Evolutionary conservation across 1,284 basidiomycete genomes (phyloP), one percentile per base, ranked within the genome.

Genomic region (Microbotryum saponariae): DNA sequence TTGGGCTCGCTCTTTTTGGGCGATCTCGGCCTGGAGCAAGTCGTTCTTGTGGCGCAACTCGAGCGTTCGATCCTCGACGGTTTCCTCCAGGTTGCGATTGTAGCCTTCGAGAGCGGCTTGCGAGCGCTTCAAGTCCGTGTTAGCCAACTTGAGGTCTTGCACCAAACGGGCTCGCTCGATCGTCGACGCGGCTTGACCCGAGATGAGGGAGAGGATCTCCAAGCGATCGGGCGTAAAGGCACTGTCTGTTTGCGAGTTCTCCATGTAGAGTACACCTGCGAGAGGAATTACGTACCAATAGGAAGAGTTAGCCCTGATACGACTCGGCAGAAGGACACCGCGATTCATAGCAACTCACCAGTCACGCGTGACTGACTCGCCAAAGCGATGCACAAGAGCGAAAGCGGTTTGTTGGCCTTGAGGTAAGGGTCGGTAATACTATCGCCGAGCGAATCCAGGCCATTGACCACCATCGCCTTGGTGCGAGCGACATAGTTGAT

Each of bases 191-290:
- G 66, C 66, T 56, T 68, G 66, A 0, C 64, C 64, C 2, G 57
- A 58, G 33, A 68, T 65, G 37, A 68, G 60, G 3, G 64, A 60
- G 3, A 68, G 64, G 45, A 68, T 68, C 37, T 68, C 66, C 14
- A 68, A 62, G 4, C 66, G 61, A 23, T 68, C 64, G 16, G 64
- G 58, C 2, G 66, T 66, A 18, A 68, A 68, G 10, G 64, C 66
- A 48, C 63, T 63, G 7, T n/a, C 21, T 3, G 62, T 68, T 29
- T 66, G 66, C 29, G 57, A 52, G 37, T 66, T 68, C 51, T 63
- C 64, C 57, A 68, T 57, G 47, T 60, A 68, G 2, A 68, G 52
- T 8, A 68, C 62, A 23, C 66, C 37, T 42, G 12, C 16, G 37
- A 42, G 8, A 31, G 31, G 9, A 18, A 37, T 37, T 37, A 5